phyloP scores from a whole-genome alignment of 2,329 filamentous ascomycete genomes.

The Trichoderma arundinaceum region DNA sequence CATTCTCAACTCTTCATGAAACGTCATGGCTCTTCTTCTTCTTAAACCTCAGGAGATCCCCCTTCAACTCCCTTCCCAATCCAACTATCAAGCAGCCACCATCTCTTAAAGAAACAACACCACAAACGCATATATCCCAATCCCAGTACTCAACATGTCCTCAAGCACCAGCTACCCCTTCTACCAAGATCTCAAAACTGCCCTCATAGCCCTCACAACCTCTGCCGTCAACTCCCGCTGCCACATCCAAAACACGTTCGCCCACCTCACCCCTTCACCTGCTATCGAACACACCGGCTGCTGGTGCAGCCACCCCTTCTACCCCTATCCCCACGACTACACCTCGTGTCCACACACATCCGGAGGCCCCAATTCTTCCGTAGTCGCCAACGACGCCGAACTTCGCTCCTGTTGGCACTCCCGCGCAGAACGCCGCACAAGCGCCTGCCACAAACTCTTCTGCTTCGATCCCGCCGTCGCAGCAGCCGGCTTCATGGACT shows the following conservation, averaged over 20 bases:
- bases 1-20: background rate
- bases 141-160: background rate
- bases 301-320: background rate
- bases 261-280: background rate
- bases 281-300: background rate
- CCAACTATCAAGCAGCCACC: no score
- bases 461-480: background rate
- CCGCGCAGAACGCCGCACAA: rapidly evolving
- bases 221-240: background rate
- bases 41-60: background rate
- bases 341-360: background rate
- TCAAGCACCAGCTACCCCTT: background rate
- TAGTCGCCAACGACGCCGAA: background rate
- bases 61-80: background rate
- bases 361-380: background rate
- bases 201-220: background rate
- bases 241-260: no score
- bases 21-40: background rate
- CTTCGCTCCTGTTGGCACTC: background rate
- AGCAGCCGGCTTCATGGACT: background rate
- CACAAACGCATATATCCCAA: no score
- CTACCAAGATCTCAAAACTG: background rate
- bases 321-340: background rate
- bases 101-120: no score
- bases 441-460: background rate